Evolutionary conservation across 805 yeast genomes (phyloP).

Genomic region (Starmerella kuoi): DNA sequence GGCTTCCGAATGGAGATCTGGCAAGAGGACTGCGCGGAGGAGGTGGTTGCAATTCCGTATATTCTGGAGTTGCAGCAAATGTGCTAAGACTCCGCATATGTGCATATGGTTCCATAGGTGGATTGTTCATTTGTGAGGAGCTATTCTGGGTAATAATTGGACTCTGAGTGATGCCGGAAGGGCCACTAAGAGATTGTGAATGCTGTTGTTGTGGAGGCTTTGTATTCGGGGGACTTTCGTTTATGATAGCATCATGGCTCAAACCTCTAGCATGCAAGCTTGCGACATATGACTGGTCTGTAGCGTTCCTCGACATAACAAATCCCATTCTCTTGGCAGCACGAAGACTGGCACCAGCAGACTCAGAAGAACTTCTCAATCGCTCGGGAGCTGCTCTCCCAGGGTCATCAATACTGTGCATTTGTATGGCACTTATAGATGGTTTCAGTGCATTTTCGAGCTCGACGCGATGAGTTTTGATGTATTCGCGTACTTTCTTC

Average conservation of each 20-base stretch:
- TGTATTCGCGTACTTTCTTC: slow-evolving; percentile 32
- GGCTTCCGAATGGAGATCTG: slow-evolving; percentile 11
- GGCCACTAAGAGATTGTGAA: background rate
- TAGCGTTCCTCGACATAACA: slow-evolving; percentile 29
- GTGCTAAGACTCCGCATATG: slow-evolving; percentile 9
- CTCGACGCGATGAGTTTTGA: slow-evolving; percentile 21
- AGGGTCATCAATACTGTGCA: background rate
- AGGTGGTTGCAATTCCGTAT: background rate
- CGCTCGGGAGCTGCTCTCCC: slow-evolving; percentile 17
- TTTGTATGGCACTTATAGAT: background rate
- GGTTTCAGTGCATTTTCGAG: slow-evolving; percentile 1
- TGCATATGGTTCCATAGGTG: background rate
- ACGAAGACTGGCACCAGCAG: slow-evolving; percentile 37
- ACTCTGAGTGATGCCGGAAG: background rate
- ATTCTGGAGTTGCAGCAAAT: background rate
- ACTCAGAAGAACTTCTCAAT: slow-evolving; percentile 33
- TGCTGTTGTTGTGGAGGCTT: background rate
- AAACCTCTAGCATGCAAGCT: slow-evolving; percentile 31
- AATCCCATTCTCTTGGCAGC: slow-evolving; percentile 68
- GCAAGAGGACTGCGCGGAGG: slow-evolving; percentile 12
- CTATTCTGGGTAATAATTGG: background rate
- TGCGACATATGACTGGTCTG: slow-evolving; percentile 18
- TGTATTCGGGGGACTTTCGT: background rate
- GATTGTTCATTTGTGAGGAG: background rate
- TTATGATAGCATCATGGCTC: slow-evolving; percentile 25